Percentiles rank a stretch among this genome's conserved stretches.
phyloP scores from a whole-genome alignment of 495 filamentous ascomycete species.

The Aspergillus affinis region DNA sequence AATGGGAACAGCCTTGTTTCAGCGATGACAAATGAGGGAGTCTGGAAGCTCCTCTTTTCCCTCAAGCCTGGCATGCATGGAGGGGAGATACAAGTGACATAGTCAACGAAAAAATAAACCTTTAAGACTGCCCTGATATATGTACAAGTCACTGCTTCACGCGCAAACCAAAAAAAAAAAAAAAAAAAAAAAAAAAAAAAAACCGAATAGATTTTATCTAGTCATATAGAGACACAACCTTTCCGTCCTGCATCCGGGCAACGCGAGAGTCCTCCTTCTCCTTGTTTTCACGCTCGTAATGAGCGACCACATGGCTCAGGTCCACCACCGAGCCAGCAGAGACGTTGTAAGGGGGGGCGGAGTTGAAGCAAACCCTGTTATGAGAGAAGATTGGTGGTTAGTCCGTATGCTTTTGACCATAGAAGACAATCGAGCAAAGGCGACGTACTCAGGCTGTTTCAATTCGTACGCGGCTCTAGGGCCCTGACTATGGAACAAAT shows the following conservation, averaged over 20 bases:
- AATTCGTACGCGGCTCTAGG: conserved; percentile 49
- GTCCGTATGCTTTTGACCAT: not conserved
- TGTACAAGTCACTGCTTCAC: conserved; percentile 38
- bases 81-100: conserved; percentile 26
- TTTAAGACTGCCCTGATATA: conserved; percentile 29
- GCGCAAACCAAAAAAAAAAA: conserved; percentile 18
- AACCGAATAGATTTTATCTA: conserved; percentile 27
- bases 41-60: too few species aligned
- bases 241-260: conserved; percentile 45
- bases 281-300: conserved; percentile 59
- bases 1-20: too few species aligned
- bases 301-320: conserved; percentile 58
- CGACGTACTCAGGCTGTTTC: conserved; percentile 68
- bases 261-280: conserved; percentile 51
- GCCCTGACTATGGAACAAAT: conserved; percentile 60
- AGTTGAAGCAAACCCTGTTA: conserved; percentile 56
- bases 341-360: conserved; percentile 62
- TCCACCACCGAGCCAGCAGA: conserved; percentile 59
- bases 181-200: conserved; percentile 20
- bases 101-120: conserved; percentile 4
- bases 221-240: conserved; percentile 44
- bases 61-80: not conserved
- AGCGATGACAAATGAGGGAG: too few species aligned
- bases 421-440: not conserved
- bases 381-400: conserved; percentile 15